Percentiles rank a stretch among this genome's conserved stretches.
phyloP scores from a whole-genome alignment of 2,329 filamentous ascomycete genomes.

The Fusarium continuum region DNA sequence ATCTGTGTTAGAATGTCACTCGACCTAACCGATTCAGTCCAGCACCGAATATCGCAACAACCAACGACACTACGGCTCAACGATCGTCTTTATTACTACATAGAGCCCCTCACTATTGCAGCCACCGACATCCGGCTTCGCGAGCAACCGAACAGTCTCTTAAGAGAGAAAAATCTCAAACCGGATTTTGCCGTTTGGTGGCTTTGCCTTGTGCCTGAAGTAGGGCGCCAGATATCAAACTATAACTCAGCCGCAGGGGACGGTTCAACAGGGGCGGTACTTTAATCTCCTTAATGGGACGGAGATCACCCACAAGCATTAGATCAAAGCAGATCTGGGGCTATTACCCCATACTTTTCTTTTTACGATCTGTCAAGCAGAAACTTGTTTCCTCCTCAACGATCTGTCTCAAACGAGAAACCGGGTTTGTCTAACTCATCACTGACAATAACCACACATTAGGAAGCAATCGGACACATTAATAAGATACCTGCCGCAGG shows the following conservation, averaged over 20 bases:
- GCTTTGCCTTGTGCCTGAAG: constrained; percentile 16
- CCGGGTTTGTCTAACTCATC: background rate
- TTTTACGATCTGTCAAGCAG: background rate
- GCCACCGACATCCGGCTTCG: background rate
- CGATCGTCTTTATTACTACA: background rate
- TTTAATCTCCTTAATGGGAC: constrained; percentile 11
- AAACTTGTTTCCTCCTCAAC: background rate
- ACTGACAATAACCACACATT: background rate
- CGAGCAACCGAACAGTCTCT: background rate
- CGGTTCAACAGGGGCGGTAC: background rate
- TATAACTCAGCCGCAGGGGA: constrained; percentile 17
- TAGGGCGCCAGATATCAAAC: constrained; percentile 14
- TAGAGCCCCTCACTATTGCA: background rate
- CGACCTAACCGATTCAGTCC: background rate
- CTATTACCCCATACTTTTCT: background rate
- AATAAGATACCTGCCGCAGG: background rate
- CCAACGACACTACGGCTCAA: background rate
- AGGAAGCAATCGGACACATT: accelerated
- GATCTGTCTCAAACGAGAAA: background rate
- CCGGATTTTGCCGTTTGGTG: background rate
- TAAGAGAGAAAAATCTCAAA: background rate
- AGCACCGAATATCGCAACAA: background rate
- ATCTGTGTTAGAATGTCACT: background rate
- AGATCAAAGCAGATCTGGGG: background rate
- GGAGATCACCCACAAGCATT: background rate